A percentile compares a stretch with the other conserved stretches of the same genome.
Conservation (phyloP, 2,329 filamentous ascomycete genomes). For the Elsinoe arachidis region DNA sequence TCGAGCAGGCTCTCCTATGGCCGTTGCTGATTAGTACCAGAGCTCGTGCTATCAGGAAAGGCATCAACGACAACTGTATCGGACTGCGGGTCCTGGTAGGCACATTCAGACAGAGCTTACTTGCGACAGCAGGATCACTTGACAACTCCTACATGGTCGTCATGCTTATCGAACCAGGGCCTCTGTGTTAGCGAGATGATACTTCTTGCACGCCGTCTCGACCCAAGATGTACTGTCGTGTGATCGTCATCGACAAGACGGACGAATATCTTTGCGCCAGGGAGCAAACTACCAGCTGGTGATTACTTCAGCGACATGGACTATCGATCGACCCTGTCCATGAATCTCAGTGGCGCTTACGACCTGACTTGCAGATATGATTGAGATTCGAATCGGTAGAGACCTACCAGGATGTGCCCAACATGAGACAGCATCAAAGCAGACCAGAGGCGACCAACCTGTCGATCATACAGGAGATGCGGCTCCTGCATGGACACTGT, state of each 20-base stretch:
- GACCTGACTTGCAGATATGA: not conserved
- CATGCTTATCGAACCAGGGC: no score
- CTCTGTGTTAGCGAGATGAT: not conserved
- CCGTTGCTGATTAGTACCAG: no score
- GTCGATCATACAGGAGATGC: constrained; percentile 4
- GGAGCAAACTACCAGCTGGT: not conserved
- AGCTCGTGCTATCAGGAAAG: not conserved
- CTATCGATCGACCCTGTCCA: not conserved
- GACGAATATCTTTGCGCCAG: not conserved
- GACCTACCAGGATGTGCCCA: not conserved
- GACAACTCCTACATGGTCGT: no score
- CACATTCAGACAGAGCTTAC: no score
- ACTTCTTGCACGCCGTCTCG: not conserved
- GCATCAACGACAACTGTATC: not conserved
- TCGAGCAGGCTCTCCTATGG: not conserved
- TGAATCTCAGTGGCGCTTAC: not conserved
- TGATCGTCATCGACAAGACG: constrained; percentile 8
- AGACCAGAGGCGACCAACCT: not conserved
- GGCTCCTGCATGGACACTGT: not conserved
- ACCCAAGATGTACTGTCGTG: not conserved
- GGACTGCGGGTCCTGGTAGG: no score
- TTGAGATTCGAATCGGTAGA: not conserved
- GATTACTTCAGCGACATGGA: not conserved
- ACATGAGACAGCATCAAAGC: not conserved
- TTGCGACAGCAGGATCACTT: no score